Evolutionary conservation across 306 rosid genomes (phyloP).

Genomic region (Ceratonia siliqua): DNA sequence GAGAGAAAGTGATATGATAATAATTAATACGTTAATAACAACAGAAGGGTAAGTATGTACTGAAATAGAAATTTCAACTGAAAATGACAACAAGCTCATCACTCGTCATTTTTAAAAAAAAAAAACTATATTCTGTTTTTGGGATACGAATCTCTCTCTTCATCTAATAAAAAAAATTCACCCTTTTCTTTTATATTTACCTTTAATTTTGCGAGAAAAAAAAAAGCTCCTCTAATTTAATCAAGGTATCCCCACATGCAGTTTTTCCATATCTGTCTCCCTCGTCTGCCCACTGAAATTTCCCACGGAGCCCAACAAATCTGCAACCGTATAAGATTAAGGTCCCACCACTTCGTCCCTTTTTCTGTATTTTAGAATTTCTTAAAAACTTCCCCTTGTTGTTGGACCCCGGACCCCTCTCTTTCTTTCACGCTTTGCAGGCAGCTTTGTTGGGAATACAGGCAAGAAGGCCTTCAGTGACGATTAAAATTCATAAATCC

Average conservation of each 20-base stretch:
- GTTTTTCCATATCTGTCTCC: background rate
- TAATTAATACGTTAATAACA: background rate
- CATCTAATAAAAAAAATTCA: too few relatives aligned
- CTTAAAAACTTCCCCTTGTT: slow-evolving; percentile 19
- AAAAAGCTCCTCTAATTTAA: background rate
- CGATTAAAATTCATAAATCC: slow-evolving; percentile 31
- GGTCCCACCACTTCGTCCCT: slow-evolving; percentile 52
- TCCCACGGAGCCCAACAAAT: slow-evolving; percentile 56
- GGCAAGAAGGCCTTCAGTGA: slow-evolving; percentile 45
- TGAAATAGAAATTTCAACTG: background rate
- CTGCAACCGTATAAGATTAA: slow-evolving; percentile 42
- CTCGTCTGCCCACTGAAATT: background rate
- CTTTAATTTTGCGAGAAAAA: too few relatives aligned
- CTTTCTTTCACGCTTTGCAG: slow-evolving; percentile 51
- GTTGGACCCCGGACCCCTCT: slow-evolving; percentile 39
- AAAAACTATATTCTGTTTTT: background rate
- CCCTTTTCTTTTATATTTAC: too few relatives aligned
- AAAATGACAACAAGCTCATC: background rate
- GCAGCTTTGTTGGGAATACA: slow-evolving; percentile 53
- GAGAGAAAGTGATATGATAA: too few relatives aligned
- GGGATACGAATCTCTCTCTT: background rate
- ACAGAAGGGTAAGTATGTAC: background rate
- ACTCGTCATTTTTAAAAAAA: background rate
- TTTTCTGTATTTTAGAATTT: slow-evolving; percentile 31
- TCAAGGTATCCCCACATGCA: background rate